Conservation (phyloP, 1,284 basidiomycete genomes). For the Omphalotus olearius region DNA sequence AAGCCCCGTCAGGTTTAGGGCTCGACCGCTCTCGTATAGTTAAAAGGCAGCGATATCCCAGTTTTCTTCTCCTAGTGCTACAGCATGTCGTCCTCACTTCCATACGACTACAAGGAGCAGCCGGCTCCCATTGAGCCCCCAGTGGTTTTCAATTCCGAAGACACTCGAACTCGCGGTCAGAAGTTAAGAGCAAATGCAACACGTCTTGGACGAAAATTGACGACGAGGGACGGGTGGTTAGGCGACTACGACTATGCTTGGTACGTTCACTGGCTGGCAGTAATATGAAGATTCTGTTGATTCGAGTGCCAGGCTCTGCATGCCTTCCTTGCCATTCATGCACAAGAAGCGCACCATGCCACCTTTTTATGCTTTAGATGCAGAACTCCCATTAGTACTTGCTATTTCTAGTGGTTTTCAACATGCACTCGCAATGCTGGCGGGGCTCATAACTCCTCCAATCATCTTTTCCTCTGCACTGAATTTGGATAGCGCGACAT, state of each 20-base stretch:
- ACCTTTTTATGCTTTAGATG: slow-evolving; percentile 71
- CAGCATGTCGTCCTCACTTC: not conserved
- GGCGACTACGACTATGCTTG: slow-evolving; percentile 78
- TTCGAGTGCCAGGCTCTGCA: slow-evolving; percentile 43
- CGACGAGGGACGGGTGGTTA: slow-evolving; percentile 61
- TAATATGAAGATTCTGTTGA: not conserved
- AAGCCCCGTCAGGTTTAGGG: no score
- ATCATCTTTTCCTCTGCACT: slow-evolving; percentile 74
- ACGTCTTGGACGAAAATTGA: slow-evolving; percentile 27
- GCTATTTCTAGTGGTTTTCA: slow-evolving; percentile 70
- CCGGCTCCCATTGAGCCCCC: not conserved
- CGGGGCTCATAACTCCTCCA: slow-evolving; percentile 71
- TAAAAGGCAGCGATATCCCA: no score
- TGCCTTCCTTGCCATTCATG: slow-evolving; percentile 56
- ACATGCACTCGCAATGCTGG: slow-evolving; percentile 79
- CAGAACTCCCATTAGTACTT: slow-evolving; percentile 64
- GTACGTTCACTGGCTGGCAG: slow-evolving; percentile 22
- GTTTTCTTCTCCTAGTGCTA: no score
- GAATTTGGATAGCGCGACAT: slow-evolving; percentile 49
- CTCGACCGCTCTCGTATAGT: no score
- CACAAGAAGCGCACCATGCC: slow-evolving; percentile 37
- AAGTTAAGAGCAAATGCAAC: not conserved
- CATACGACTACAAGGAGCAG: not conserved
- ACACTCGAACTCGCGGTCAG: no score
- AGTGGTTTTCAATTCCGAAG: not conserved